phyloP scores from a whole-genome alignment of 768 basidiomycete genomes.

The Lepiota venenata region DNA sequence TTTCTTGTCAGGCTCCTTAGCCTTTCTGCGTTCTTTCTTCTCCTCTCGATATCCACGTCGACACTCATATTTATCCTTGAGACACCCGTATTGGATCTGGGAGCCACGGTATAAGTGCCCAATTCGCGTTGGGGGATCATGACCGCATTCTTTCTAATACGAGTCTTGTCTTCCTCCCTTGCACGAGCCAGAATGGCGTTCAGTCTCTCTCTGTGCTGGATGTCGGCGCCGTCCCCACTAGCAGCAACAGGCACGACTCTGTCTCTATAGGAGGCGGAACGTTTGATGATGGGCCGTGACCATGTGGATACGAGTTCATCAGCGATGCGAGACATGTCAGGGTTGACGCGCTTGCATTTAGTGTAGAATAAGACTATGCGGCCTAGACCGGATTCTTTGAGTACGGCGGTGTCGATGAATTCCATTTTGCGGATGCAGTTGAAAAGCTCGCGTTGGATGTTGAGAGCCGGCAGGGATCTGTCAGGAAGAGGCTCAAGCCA shows the following conservation, averaged over 20 bases:
- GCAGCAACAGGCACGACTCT: constrained; percentile 61
- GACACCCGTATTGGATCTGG: constrained; percentile 52
- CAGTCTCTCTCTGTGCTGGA: constrained; percentile 49
- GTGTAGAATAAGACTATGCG: constrained; percentile 94
- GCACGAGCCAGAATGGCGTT: constrained; percentile 69
- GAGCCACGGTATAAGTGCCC: constrained; percentile 79
- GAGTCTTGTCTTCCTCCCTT: constrained; percentile 62
- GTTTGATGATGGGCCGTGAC: constrained; percentile 91
- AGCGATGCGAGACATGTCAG: constrained; percentile 78
- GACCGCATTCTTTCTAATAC: constrained; percentile 76
- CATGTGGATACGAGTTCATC: constrained; percentile 80
- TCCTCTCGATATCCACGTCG: constrained; percentile 69
- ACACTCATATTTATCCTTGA: constrained; percentile 54
- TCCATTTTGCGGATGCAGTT: constrained; percentile 83
- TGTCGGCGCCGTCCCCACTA: constrained; percentile 31
- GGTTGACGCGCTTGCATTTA: constrained; percentile 86
- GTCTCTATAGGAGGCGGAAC: constrained; percentile 78
- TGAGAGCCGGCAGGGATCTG: constrained; percentile 88
- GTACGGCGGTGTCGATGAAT: constrained; percentile 83
- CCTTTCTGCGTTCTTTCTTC: constrained; percentile 73
- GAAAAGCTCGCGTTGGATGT: constrained; percentile 94
- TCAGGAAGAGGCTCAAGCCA: constrained; percentile 97
- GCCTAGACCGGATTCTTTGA: constrained; percentile 90
- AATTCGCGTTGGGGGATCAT: constrained; percentile 76
- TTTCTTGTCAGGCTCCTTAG: constrained; percentile 60